A percentile compares a stretch with the other conserved stretches of the same genome.
These are phyloP conservation scores for Triticum timopheevii DNA, from an alignment of 176 grass and related monocot species.

Conservation along the genomic window DNA sequence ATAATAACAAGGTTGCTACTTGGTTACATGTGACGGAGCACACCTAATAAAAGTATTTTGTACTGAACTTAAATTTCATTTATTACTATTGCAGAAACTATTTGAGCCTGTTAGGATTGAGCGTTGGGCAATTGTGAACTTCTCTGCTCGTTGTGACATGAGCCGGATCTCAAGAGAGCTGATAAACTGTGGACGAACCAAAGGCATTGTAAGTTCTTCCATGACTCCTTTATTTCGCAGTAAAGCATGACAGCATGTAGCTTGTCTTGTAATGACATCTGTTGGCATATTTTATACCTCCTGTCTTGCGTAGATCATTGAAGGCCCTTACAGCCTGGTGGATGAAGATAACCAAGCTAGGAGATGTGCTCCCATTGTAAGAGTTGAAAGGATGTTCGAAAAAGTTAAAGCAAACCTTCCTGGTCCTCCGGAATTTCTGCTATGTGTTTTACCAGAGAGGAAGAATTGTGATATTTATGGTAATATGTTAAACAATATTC, in stretches of 20 bases:
- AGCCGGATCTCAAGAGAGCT: constrained; percentile 79
- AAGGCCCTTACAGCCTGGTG: constrained; percentile 58
- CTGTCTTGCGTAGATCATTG: constrained; percentile 54
- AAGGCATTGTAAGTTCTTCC: constrained; percentile 83
- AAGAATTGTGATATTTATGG: constrained; percentile 94
- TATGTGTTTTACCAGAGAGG: constrained; percentile 86
- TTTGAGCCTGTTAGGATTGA: constrained; percentile 64
- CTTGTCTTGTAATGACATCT: constrained; percentile 15
- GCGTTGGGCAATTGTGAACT: constrained; percentile 87
- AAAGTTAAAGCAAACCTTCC: constrained; percentile 65
- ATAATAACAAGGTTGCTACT: constrained; percentile 75
- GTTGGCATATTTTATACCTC: constrained; percentile 26
- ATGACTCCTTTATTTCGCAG: constrained; percentile 3
- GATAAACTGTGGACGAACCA: constrained; percentile 76
- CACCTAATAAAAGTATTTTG: constrained; percentile 17
- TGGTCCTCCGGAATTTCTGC: constrained; percentile 67
- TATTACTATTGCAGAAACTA: constrained; percentile 51
- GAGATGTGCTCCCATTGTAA: constrained; percentile 64
- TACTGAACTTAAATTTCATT: constrained; percentile 21
- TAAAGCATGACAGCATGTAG: constrained; percentile 18
- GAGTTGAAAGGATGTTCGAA: constrained; percentile 88
- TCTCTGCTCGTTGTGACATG: constrained; percentile 88
- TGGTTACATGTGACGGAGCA: constrained; percentile 4
- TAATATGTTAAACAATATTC: constrained; percentile 24
- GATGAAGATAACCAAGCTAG: constrained; percentile 75